Evolutionary conservation across 768 basidiomycete species (phyloP), one percentile per base, ranked within the genome.

Genomic region (Calocybe indica): DNA sequence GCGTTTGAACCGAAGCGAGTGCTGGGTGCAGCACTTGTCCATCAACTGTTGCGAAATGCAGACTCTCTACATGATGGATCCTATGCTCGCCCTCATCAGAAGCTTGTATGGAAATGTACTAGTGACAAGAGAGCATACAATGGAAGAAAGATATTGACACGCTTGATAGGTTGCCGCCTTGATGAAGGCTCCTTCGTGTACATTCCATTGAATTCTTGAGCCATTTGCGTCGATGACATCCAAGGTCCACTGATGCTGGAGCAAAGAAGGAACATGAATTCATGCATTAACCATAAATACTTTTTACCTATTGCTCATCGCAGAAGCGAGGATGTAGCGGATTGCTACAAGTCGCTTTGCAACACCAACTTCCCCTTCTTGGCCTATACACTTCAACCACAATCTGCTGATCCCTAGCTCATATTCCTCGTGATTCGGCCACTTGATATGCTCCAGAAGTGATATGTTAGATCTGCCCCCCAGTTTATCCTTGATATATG

Each of bases 341-440:
- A 74, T 69, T 0, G 86, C 85, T 5, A 86, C 74, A 6, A 50
- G 37, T 22, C 63, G 57, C 62, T 82, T 79, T 31, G 61, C 63
- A 0, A 37, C 29, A 1, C 73, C 79, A 0, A 67, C 46, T 30
- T 60, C 59, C 7, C 76, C 77, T 55, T 80, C 76, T 1, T 44
- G 52, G 12, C 60, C 57, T 6, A 74, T 64, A 34, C 73, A 72
- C 40, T 56, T 62, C 34, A 83, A 56, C 87, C 87, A 91, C 9
- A 75, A 56, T 51, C 73, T 79, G 56, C 86, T 87, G 35, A 89
- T 78, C 0, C 88, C 88, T 10, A 61, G 64, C 15, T 75, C 62
- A 55, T 82, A 90, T 48, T 91, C 88, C 61, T 85, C 88, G 12
- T 74, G 70, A 57, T 87, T 83, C 4, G 79, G 68, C 83, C 85